Evolutionary conservation across 805 yeast species (phyloP).

Genomic region (Vanderwaltozyma polyspora): DNA sequence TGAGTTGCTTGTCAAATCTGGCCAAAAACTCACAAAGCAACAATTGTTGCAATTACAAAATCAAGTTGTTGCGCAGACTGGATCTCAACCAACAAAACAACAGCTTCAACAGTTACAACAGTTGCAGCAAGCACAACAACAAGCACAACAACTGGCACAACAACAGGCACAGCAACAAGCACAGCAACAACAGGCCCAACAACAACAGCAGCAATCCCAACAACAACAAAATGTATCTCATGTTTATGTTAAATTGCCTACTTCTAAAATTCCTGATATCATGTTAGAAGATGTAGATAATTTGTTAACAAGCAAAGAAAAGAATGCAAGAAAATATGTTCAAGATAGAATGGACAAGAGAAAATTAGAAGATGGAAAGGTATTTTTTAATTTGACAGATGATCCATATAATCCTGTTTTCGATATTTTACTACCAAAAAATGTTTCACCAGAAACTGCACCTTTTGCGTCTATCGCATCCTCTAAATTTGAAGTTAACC

Average conservation of each 20-base stretch:
- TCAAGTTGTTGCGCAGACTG: slow-evolving; percentile 5
- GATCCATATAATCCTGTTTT: slow-evolving; percentile 76
- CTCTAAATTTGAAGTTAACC: slow-evolving; percentile 52
- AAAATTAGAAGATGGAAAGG: slow-evolving; percentile 51
- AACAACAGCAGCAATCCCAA: slow-evolving; percentile 12
- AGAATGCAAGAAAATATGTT: slow-evolving; percentile 72
- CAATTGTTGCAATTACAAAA: slow-evolving; percentile 14
- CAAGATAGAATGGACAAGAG: slow-evolving; percentile 70
- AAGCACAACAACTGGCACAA: too few relatives aligned
- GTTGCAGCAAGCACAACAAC: slow-evolving; percentile 12
- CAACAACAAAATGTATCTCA: slow-evolving; percentile 31
- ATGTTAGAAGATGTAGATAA: slow-evolving; percentile 74
- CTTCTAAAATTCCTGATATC: slow-evolving; percentile 87
- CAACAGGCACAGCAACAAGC: slow-evolving; percentile 11
- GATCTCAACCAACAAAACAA: slow-evolving; percentile 2
- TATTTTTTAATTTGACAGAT: slow-evolving; percentile 78
- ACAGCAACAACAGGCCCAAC: slow-evolving; percentile 13
- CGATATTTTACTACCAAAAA: slow-evolving; percentile 48
- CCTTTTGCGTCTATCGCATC: slow-evolving; percentile 76
- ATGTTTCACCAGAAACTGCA: slow-evolving; percentile 48
- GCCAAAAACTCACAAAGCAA: slow-evolving; percentile 17
- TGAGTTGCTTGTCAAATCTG: slow-evolving; percentile 13
- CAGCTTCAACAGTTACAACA: slow-evolving; percentile 10
- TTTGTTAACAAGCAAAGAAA: slow-evolving; percentile 62
- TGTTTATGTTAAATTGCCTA: slow-evolving; percentile 78